Evolutionary conservation across 768 basidiomycete species (phyloP), one percentile per base, ranked within the genome.

Genomic region (Pulveroboletus sp.): DNA sequence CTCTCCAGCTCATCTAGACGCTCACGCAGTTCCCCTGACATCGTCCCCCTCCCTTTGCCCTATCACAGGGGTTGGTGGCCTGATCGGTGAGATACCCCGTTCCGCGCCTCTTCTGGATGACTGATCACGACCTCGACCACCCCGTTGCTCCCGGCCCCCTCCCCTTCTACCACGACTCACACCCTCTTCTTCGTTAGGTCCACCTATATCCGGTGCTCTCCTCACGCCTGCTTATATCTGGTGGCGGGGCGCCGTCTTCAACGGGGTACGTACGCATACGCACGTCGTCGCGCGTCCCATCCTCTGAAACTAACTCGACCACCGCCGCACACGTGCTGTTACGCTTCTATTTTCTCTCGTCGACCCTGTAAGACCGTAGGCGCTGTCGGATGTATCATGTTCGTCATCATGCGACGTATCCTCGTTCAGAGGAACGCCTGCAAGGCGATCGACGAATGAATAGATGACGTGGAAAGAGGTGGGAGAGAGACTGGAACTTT

Each of bases 161-260:
- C n/a, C n/a, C n/a, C 40, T 28, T 28, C 27, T 8, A 28, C 27
- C 27, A 28, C 27, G 27, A 8, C 27, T 28, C 27, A 3, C 27
- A 2, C 27, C 33, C 14, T 1, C 35, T 35, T 8, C 14, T 6
- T 5, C 4, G 3, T 1, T 21, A 58, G 80, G 81, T 9, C 76
- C 79, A 0, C 82, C 83, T 1, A 76, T 83, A 49, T 75, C 75
- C 31, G 83, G 83, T 0, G 76, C 79, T 5, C 64, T 84, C 26
- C 72, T 85, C 7, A 74, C 79, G 0, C 53, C 69, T 8, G 61
- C 70, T 0, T 82, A 76, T 50, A 57, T 76, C 6, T 85, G 83
- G 83, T 82, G 79, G 78, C 70, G 76, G 31, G 78, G 79, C 1
- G 75, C 75, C 10, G 47, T 82, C 8, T 85, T 82, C 56, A 70